A percentile compares a stretch with the other conserved stretches of the same genome.
Conservation (phyloP, 441 rosid species). For the Bruguiera hainesii region DNA sequence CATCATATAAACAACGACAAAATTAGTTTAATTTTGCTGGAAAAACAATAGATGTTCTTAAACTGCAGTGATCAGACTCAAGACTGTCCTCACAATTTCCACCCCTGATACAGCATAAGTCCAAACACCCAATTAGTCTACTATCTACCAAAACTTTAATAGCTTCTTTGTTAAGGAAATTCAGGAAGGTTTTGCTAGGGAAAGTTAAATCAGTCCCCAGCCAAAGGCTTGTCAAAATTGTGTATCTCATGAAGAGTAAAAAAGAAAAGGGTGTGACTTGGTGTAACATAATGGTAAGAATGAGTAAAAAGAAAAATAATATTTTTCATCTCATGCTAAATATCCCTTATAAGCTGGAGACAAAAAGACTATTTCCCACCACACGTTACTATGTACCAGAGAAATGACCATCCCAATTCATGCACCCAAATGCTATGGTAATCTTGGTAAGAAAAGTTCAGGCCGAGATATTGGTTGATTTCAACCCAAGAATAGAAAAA, state of each 20-base stretch:
- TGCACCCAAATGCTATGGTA: too few species aligned
- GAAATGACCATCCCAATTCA: not conserved
- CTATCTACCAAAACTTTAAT: not conserved
- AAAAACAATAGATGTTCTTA: too few species aligned
- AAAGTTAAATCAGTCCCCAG: not conserved
- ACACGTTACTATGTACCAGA: not conserved
- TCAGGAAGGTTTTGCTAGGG: too few species aligned
- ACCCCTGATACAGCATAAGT: not conserved
- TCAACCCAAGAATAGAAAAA: not conserved
- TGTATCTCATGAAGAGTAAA: too few species aligned
- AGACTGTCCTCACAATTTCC: not conserved
- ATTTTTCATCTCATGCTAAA: not conserved
- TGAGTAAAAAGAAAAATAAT: too few species aligned
- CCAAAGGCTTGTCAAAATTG: not conserved
- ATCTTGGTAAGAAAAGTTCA: too few species aligned
- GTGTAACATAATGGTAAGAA: too few species aligned
- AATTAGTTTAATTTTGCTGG: not conserved
- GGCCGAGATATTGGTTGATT: too few species aligned
- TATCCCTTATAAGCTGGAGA: not conserved
- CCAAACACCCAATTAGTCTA: not conserved
- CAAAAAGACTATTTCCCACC: not conserved
- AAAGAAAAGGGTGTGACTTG: too few species aligned
- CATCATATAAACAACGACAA: slow-evolving; percentile 24
- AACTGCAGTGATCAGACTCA: not conserved
- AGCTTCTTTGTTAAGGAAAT: not conserved